phyloP scores from a whole-genome alignment of 768 basidiomycete species.

The Punctularia strigosozonata region DNA sequence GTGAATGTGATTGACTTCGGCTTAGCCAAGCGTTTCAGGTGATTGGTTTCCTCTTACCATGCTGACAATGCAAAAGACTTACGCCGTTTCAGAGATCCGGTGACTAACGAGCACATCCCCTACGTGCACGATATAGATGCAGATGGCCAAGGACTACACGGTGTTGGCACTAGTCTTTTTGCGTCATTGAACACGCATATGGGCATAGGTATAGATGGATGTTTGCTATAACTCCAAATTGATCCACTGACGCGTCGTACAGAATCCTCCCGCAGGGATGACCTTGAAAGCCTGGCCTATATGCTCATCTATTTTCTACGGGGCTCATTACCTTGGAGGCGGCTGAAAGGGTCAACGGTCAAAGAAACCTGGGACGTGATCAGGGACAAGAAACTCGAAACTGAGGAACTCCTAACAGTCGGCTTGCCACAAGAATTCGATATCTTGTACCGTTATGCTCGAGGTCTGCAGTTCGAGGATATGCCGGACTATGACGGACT shows the following conservation, averaged over 20 bases:
- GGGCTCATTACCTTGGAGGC: constrained; percentile 70
- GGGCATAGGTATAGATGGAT: constrained; percentile 46
- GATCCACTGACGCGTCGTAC: constrained; percentile 5
- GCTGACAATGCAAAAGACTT: too few species aligned
- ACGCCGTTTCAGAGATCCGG: constrained; percentile 52
- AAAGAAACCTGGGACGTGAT: constrained; percentile 70
- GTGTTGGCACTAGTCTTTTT: constrained; percentile 69
- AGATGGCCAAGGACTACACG: too few species aligned
- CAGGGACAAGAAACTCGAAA: constrained; percentile 56
- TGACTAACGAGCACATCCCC: constrained; percentile 55
- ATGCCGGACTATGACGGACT: constrained; percentile 82
- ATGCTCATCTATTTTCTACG: constrained; percentile 77
- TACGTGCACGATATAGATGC: constrained; percentile 62
- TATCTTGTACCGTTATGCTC: constrained; percentile 65
- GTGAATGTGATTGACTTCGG: constrained; percentile 94
- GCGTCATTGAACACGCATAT: constrained; percentile 66
- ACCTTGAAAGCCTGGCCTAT: constrained; percentile 71
- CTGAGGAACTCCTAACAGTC: constrained; percentile 56
- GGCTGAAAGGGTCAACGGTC: constrained; percentile 51
- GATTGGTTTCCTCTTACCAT: too few species aligned
- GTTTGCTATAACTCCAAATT: too few species aligned
- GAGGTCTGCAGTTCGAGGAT: constrained; percentile 79
- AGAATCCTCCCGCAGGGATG: constrained; percentile 72
- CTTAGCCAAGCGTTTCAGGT: constrained; percentile 73
- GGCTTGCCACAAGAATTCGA: constrained; percentile 76